Base-by-base conservation (phyloP, 148 eudicot species). In the Mesembryanthemum crystallinum region DNA sequence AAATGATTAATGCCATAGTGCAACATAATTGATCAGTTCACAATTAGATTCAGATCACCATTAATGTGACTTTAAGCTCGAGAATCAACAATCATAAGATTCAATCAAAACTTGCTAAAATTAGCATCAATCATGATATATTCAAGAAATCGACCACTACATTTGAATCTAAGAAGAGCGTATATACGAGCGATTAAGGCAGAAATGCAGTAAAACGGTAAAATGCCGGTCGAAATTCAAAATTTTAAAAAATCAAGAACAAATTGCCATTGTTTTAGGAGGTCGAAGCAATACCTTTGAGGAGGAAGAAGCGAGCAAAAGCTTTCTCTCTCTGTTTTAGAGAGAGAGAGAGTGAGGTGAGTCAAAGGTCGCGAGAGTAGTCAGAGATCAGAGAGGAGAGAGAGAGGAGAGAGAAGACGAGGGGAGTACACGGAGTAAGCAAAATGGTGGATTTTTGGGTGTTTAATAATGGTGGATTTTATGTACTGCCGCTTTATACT, bases 41-140 rank as follows among this genome's bases (percentile, higher is more conserved):
- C 4, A 18, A 12, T 30, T 42, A 47, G 29, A 27, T 55, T 65
- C 37, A 25, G 54, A 75, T 75, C n/a, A 75, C 51, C 78, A 67
- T 67, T 67, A 67, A 25, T 42, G 71, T 6, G 27, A 43, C 10
- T 3, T 42, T 67, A n/a, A 66, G 14, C 51, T 66, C 18, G 70
- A 66, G 4, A 64, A 32, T 15, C 69, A 35, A 37, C 1, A 43
- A 21, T 42, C 20, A 24, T 25, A 0, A 67, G 30, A 67, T 67
- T 67, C 54, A 39, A 67, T 67, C 28, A 42, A 15, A 67, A 67
- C 10, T 67, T 67, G 54, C 32, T 28, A n/a, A 13, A 67, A 43
- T 23, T 67, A 42, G 71, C 27, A 43, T 67, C 30, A 67, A 9
- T 43, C 13, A 25, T 67, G 52, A 67, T 12, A 43, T 42, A 67